Base-by-base conservation (phyloP, 495 filamentous ascomycete species). In the Trichocladium antarcticum region DNA sequence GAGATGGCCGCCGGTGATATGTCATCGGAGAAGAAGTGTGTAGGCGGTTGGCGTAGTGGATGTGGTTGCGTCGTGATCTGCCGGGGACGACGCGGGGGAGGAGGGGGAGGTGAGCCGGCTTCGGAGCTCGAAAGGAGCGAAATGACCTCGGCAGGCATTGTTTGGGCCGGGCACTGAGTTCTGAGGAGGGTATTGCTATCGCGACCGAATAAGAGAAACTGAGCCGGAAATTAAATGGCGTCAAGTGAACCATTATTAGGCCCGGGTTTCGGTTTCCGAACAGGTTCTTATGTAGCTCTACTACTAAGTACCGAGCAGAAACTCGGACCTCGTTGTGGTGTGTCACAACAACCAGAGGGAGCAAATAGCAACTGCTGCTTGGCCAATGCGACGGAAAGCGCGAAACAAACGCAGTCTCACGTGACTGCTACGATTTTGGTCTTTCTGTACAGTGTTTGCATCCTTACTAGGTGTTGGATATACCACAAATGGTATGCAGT, bases 91-190 rank as follows among this genome's bases (percentile, higher is more conserved):
- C n/a, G n/a, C n/a, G n/a, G n/a, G n/a, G n/a, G n/a, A n/a, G n/a
- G 24, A 1, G 37, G 35, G 0, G 50, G 47, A 1, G 50, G 40
- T 4, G 54, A 43, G 11, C 32, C 27, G n/a, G 15, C 34, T 5
- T 47, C 49, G 9, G 60, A 57, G 34, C 55, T 58, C 0, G 69
- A 70, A 14, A 71, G 53, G 12, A 72, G 51, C 42, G 51, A 60
- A 19, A 72, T 69, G 2, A 72, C 58, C 51, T 72, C 64, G 15
- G 53, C 9, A 10, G 67, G 46, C 68, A 71, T 72, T 46, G 53
- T 55, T 45, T 48, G 14, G 32, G 12, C n/a, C 11, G 37, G 24
- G 24, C 24, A 27, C 4, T 27, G 24, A 5, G 11, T 17, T 4
- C 4, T 27, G 24, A 5, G 11, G 9, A 15, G 32, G 32, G 12